phyloP scores from a whole-genome alignment of 2,329 filamentous ascomycete species.

The Hypoxylon rubiginosum region DNA sequence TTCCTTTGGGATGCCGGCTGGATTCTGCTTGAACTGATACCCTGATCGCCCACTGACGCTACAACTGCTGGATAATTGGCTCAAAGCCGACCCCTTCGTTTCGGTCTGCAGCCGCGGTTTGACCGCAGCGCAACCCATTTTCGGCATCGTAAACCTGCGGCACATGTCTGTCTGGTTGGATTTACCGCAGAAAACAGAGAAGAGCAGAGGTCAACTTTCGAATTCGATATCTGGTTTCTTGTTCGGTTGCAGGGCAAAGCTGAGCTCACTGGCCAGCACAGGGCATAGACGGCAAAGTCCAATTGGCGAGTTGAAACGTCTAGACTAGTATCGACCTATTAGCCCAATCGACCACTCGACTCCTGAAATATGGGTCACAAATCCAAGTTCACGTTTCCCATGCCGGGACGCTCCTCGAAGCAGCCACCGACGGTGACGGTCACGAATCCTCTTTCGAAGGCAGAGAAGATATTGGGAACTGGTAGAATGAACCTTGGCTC shows the following conservation, averaged over 20 bases:
- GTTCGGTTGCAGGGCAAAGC: neutral
- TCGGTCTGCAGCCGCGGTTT: conserved; percentile 13
- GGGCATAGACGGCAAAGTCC: conserved; percentile 8
- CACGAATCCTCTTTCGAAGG: conserved; percentile 62
- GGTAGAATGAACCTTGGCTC: conserved; percentile 60
- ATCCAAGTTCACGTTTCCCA: conserved; percentile 63
- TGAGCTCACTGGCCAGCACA: neutral
- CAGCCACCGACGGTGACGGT: conserved; percentile 50
- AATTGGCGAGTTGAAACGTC: neutral
- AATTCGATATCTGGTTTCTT: conserved; percentile 6
- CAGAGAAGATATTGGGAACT: conserved; percentile 64
- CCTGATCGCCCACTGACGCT: conserved; percentile 24
- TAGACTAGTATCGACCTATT: conserved; percentile 10
- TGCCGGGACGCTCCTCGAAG: conserved; percentile 63
- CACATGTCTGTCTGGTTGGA: conserved; percentile 5
- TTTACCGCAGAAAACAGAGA: conserved; percentile 15
- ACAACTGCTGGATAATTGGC: conserved; percentile 26
- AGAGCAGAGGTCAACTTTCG: conserved; percentile 14
- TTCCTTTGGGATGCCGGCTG: conserved; percentile 28
- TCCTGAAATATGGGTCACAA: conserved; percentile 54
- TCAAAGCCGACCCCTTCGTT: conserved; percentile 19
- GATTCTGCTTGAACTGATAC: conserved; percentile 18
- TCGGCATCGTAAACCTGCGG: conserved; percentile 12
- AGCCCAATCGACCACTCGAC: conserved; percentile 6
- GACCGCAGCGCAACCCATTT: conserved; percentile 15